Base-by-base conservation (phyloP, 768 basidiomycete species). In the Phanerochaete sordida region DNA sequence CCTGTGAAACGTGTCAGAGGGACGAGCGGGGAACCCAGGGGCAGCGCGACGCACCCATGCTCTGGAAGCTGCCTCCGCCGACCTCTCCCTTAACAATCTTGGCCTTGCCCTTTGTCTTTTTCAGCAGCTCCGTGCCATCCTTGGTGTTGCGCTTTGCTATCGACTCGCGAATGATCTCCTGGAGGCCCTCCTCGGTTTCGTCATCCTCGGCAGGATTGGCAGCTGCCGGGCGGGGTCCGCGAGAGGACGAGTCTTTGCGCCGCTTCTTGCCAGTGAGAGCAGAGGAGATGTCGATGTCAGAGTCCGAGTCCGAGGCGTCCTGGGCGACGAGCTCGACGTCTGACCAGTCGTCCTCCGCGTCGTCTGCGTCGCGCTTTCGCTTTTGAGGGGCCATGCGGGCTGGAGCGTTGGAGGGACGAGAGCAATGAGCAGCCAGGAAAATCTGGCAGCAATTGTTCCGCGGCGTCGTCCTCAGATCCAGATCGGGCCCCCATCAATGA, bases 41-140 rank as follows among this genome's bases (percentile, higher is more conserved):
- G 54, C 4, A 9, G 64, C 12, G 11, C 54, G 28, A 79, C 85
- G 56, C 57, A 93, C 93, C 93, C 92, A 98, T 94, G 82, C 87
- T 90, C 73, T 97, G 95, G 66, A 97, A 98, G 63, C 93, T 96
- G 21, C 95, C 95, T 30, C 95, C 95, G 31, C 95, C 95, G 13
- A 91, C 81, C 68, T 93, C 88, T 19, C 87, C 87, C 70, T 90
- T 93, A 2, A 74, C 74, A 27, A 87, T 70, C 68, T 88, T 91
- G 21, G 77, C 74, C 70, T 89, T 90, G 9, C 84, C 86, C 66
- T 90, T 93, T 13, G 84, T 79, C 66, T 86, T 89, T 70, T 92
- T 95, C 54, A 95, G 73, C 9, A 91, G 63, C 53, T 88, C 83
- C 0, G 87, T 90, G 0, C 93, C 93, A 44, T 80, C 80, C 70